Percentiles rank a stretch among this genome's conserved stretches.
phyloP scores from a whole-genome alignment of 805 yeast species.

The Kregervanrija delftensis region DNA sequence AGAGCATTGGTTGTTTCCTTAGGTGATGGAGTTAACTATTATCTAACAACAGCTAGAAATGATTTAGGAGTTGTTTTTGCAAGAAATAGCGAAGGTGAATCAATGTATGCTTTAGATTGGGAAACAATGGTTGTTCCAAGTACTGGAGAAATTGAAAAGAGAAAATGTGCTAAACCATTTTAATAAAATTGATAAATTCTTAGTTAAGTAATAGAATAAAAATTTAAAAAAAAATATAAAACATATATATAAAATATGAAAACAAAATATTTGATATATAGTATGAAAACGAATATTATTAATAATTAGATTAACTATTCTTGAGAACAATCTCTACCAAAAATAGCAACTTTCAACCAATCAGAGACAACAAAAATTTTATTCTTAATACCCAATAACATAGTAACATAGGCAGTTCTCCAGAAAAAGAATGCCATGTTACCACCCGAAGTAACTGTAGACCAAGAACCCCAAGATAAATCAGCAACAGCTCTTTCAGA shows the following conservation, averaged over 20 bases:
- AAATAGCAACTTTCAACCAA: conserved; percentile 81
- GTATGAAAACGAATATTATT: not conserved
- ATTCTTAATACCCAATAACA: conserved; percentile 87
- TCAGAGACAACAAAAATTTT: conserved; percentile 80
- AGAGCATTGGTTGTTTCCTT: conserved; percentile 76
- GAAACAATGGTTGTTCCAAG: conserved; percentile 80
- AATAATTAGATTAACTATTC: conserved; percentile 25
- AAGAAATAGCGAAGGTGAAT: conserved; percentile 50
- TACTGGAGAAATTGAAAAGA: conserved; percentile 66
- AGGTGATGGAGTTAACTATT: conserved; percentile 92
- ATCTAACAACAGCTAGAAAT: conserved; percentile 80
- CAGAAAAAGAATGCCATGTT: conserved; percentile 84
- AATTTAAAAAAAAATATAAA: not conserved
- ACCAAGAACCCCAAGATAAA: conserved; percentile 71
- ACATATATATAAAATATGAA: not conserved
- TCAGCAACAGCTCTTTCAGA: conserved; percentile 92
- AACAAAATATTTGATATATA: not conserved
- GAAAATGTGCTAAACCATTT: conserved; percentile 93
- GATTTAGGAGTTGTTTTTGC: conserved; percentile 95
- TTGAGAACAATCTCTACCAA: conserved; percentile 92
- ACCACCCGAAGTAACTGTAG: conserved; percentile 78
- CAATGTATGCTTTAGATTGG: conserved; percentile 92
- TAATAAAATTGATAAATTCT: conserved; percentile 12
- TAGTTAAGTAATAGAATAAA: not conserved
- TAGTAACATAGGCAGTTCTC: conserved; percentile 89